Percentiles rank a stretch among this genome's conserved stretches.
These are phyloP conservation scores for Silene latifolia DNA, from an alignment of 148 eudicot species.

Conservation along the genomic window DNA sequence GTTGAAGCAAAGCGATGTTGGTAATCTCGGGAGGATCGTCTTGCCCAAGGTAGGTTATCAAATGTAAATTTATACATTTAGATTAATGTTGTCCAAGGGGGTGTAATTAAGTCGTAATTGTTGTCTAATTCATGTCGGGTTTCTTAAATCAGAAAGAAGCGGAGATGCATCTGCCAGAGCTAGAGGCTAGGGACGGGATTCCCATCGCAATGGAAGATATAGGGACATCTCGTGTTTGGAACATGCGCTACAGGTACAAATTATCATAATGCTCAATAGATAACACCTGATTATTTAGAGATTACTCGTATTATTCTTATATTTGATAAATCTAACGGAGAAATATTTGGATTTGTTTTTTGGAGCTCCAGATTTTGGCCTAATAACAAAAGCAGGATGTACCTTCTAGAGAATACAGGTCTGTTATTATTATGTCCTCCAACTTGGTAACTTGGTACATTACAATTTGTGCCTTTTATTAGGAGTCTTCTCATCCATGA, in stretches of 20 bases:
- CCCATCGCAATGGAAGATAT: constrained; percentile 88
- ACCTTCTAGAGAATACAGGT: constrained; percentile 91
- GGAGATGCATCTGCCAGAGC: constrained; percentile 78
- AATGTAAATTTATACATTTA: too few species aligned
- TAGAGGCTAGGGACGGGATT: constrained; percentile 87
- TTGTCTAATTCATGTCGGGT: neutral
- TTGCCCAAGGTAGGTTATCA: constrained; percentile 64
- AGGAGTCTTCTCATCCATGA: neutral
- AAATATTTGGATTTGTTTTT: neutral
- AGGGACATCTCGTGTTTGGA: constrained; percentile 90
- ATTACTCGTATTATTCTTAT: neutral
- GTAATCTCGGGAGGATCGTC: constrained; percentile 93
- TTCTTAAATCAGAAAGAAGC: constrained; percentile 68
- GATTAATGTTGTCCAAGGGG: neutral
- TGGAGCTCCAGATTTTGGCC: constrained; percentile 76
- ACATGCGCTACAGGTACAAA: constrained; percentile 81
- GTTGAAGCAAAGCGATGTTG: constrained; percentile 97
- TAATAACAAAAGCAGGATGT: constrained; percentile 97
- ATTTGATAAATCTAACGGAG: constrained; percentile 3
- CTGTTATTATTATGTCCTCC: neutral
- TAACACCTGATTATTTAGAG: neutral
- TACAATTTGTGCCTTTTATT: neutral
- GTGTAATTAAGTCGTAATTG: neutral
- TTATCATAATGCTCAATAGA: constrained; percentile 6
- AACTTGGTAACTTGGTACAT: constrained; percentile 1